Evolutionary conservation across 2,329 filamentous ascomycete genomes (phyloP), one percentile per base, ranked within the genome.

Genomic region (Pleomassaria siparia): DNA sequence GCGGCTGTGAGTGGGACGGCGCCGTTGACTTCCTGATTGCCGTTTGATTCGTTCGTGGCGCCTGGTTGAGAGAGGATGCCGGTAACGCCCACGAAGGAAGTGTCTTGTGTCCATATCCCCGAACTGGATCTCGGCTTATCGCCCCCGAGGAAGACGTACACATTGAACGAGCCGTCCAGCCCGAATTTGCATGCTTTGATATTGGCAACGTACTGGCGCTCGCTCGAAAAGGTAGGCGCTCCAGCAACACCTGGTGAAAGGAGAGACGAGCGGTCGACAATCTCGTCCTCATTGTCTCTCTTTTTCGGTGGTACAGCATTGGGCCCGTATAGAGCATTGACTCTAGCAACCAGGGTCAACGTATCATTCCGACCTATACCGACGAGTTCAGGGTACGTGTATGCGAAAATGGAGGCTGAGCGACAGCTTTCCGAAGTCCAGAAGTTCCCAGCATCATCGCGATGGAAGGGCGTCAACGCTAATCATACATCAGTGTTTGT

Each of bases 101-200:
- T 60, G 0, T 80, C 76, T 32, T 66, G 63, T 1, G 75, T 62
- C 85, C 85, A 88, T 0, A 65, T 58, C 4, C 54, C 53, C 1
- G 74, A 59, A 30, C 83, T 72, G 2, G 40, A 22, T 1, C 20
- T 40, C 6, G 51, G 46, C 11, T 76, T 72, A 2, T 76, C 64
- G n/a, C n/a, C n/a, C 0, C 84, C 87, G 1, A 90, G 63, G 69
- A 91, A 91, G 49, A 91, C 73, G 62, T 86, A 81, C 16, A 92
- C 74, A 44, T 76, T 77, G 59, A 86, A 89, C 0, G 85, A 82
- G 1, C 78, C 80, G 10, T 79, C 74, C 8, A 87, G 67, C 2
- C 82, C 81, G 47, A 81, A 79, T 51, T 83, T 85, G 44, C 77
- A 74, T 18, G 85, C 81, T 13, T 75, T 73, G 36, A 91, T 77